Evolutionary conservation across 169 alveolate genomes (phyloP), one percentile per base, ranked within the genome.

Genomic region (Plasmodium gaboni): DNA sequence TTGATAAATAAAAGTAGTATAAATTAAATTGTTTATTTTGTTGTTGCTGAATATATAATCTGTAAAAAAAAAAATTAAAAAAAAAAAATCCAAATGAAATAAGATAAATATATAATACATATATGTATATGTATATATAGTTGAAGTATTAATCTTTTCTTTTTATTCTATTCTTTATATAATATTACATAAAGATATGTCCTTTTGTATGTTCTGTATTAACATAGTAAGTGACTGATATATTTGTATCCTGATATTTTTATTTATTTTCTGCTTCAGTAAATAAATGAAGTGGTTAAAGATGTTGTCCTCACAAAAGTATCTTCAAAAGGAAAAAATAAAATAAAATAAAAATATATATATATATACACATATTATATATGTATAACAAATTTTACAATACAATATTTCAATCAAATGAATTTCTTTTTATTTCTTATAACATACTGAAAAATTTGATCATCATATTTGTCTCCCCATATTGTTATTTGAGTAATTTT

Each of bases 381-480:
- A 32, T 32, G 44, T 32, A 12, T 51, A 12, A 42, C 44, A 69
- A 22, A 15, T 26, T 10, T 46, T 19, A 22, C 28, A 12, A 46
- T 28, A 51, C 19, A 51, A 51, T 9, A 15, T 51, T 8, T 59
- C 22, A 59, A 59, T 7, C 0, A 32, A 32, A 32, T 32, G 44
- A 32, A 32, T 32, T 32, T 32, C 44, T 32, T 32, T 32, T 32
- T 32, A 5, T 5, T 32, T 32, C 44, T 32, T 32, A 32, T 32
- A 32, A 32, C 80, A n/a, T 76, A 76, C 88, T 76, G 88, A 50
- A 76, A 76, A 22, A 76, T 76, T 68, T 76, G 88, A 32, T 76
- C 88, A 42, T 76, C 88, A 76, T 76, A 50, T 76, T 76, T 76
- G 53, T 76, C 88, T 1, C 88, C 88, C 88, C 88, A 76, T 63